A percentile compares a stretch with the other conserved stretches of the same genome.
These are phyloP conservation scores for Pichia phayaonensis DNA, from an alignment of 805 yeast species.

Conservation along the genomic window DNA sequence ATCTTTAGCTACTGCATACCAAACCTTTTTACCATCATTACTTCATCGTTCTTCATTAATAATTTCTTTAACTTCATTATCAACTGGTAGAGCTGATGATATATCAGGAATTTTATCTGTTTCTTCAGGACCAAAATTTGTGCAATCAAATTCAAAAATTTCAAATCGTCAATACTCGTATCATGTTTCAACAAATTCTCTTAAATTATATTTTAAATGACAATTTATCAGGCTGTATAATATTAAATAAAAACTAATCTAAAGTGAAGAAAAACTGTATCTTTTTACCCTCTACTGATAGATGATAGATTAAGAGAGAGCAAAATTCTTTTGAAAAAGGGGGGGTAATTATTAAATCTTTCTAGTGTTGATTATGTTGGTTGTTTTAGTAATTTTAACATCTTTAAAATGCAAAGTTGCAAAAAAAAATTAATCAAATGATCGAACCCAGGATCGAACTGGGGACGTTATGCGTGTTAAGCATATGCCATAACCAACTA, in stretches of 20 bases:
- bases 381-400: no score
- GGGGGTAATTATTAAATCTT: no score
- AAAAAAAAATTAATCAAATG: slow-evolving; percentile 32
- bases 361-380: no score
- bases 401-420: no score
- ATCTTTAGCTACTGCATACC: neutral
- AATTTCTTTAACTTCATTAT: slow-evolving; percentile 55
- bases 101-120: slow-evolving; percentile 66
- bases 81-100: slow-evolving; percentile 78
- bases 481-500: slow-evolving; percentile 99
- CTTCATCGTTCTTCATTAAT: slow-evolving; percentile 45
- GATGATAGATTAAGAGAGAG: no score
- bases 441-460: slow-evolving; percentile 99
- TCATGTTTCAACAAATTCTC: slow-evolving; percentile 2
- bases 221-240: neutral
- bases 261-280: neutral
- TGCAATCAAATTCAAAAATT: neutral
- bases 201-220: slow-evolving; percentile 7
- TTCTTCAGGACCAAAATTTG: slow-evolving; percentile 37
- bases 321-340: no score
- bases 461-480: slow-evolving; percentile 99
- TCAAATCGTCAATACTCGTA: slow-evolving; percentile 5
- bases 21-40: slow-evolving; percentile 14
- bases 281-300: no score
- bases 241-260: neutral